Evolutionary conservation across 352 stramenopile species (phyloP).

Genomic region (Phytophthora aleatoria): DNA sequence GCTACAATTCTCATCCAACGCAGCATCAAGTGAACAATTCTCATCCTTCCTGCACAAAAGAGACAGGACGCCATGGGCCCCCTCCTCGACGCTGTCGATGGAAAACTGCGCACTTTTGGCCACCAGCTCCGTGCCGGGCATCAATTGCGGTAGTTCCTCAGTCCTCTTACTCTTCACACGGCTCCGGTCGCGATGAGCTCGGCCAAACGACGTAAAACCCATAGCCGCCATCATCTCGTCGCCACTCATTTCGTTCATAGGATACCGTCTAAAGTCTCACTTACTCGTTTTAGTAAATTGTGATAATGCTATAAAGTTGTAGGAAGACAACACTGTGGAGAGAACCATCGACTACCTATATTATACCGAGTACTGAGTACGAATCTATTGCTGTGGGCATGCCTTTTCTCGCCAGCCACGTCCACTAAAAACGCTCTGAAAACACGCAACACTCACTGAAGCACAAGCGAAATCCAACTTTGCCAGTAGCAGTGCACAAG

Average conservation of each 20-base stretch:
- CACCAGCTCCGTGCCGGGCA: constrained; percentile 43
- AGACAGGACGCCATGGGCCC: constrained; percentile 34
- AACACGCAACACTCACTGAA: constrained; percentile 43
- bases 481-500: constrained; percentile 23
- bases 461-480: constrained; percentile 37
- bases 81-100: constrained; percentile 14
- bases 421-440: constrained; percentile 30
- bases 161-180: not conserved
- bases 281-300: no score
- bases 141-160: constrained; percentile 34
- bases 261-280: no score
- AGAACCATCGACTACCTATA: constrained; percentile 40
- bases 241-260: constrained; percentile 30
- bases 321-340: not conserved
- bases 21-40: constrained; percentile 6
- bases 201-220: constrained; percentile 73
- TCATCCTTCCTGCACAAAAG: constrained; percentile 31
- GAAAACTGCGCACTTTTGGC: constrained; percentile 6
- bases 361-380: constrained; percentile 42
- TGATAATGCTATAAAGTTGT: no score
- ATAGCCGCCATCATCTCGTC: constrained; percentile 48
- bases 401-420: constrained; percentile 22
- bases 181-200: constrained; percentile 11
- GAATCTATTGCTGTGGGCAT: constrained; percentile 47
- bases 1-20: constrained; percentile 2